Conservation (phyloP, 176 grass and related monocot genomes). For the Phoenix roebelenii region DNA sequence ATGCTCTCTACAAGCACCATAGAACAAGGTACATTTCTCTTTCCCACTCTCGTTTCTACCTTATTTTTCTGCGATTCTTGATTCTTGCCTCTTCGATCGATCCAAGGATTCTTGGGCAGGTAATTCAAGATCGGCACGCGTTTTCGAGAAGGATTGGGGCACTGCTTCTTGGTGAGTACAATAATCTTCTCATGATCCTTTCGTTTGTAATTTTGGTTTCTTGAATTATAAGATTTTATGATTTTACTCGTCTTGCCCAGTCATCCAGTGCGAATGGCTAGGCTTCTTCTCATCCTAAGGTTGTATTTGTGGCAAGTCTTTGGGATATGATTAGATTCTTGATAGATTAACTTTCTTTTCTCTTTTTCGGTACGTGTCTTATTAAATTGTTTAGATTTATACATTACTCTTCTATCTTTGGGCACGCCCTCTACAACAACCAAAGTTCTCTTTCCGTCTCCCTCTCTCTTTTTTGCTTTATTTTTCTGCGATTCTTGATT, state of each 20-base stretch:
- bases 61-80: neutral
- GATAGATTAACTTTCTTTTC: neutral
- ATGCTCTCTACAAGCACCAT: conserved; percentile 19
- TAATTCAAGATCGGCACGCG: neutral
- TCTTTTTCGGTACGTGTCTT: too few species aligned
- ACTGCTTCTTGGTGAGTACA: neutral
- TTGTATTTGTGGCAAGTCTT: neutral
- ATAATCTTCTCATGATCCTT: too few species aligned
- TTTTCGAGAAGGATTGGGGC: conserved; percentile 14
- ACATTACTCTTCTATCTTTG: too few species aligned
- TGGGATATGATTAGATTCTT: neutral
- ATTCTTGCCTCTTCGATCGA: neutral
- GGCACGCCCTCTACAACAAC: too few species aligned
- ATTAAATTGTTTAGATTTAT: too few species aligned
- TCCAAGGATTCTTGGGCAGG: neutral
- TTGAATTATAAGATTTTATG: too few species aligned
- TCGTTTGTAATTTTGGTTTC: neutral
- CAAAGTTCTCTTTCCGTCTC: too few species aligned
- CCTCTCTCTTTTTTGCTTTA: too few species aligned
- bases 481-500: neutral
- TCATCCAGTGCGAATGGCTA: neutral
- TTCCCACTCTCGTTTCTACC: neutral
- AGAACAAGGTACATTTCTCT: conserved; percentile 4
- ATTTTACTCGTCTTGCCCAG: neutral
- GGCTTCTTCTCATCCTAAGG: neutral